Evolutionary conservation across 2,329 filamentous ascomycete species (phyloP).

Genomic region (Diplodia corticola): DNA sequence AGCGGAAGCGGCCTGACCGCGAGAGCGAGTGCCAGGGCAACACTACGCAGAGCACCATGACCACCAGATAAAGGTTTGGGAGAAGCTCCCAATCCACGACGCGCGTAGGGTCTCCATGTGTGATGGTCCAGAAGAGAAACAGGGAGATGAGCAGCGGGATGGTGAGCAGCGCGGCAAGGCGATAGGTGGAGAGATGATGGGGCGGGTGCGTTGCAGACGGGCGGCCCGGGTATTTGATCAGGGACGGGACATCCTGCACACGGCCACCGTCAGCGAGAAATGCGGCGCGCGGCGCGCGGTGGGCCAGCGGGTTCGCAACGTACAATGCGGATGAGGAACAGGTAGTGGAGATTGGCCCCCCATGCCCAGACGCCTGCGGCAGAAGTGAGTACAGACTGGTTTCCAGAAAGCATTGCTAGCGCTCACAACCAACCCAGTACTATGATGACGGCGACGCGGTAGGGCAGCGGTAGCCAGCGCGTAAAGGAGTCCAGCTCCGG

Average conservation of each 20-base stretch:
- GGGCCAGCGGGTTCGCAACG: constrained; percentile 29
- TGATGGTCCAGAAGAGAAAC: constrained; percentile 79
- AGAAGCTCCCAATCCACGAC: constrained; percentile 81
- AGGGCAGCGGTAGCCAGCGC: constrained; percentile 82
- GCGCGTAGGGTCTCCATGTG: constrained; percentile 66
- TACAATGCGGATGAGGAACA: constrained; percentile 74
- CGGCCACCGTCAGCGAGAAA: constrained; percentile 24
- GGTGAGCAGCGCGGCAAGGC: constrained; percentile 76
- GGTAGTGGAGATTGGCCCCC: constrained; percentile 87
- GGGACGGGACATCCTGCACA: constrained; percentile 70
- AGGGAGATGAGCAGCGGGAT: constrained; percentile 71
- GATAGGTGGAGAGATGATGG: constrained; percentile 82
- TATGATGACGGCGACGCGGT: constrained; percentile 81
- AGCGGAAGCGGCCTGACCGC: constrained; percentile 69
- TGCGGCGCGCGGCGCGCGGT: no score
- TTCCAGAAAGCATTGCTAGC: constrained; percentile 8
- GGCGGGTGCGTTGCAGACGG: constrained; percentile 67
- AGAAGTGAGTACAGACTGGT: constrained; percentile 21
- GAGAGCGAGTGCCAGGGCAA: constrained; percentile 70
- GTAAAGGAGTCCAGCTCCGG: constrained; percentile 77
- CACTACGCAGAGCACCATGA: constrained; percentile 70
- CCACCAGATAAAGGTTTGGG: constrained; percentile 77
- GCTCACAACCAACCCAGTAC: constrained; percentile 67
- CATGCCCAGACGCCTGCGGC: constrained; percentile 85
- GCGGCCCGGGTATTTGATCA: constrained; percentile 83